These are phyloP conservation scores for Candida pseudocylindracea DNA, from an alignment of 1,139 yeast species.

Conservation along the genomic window DNA sequence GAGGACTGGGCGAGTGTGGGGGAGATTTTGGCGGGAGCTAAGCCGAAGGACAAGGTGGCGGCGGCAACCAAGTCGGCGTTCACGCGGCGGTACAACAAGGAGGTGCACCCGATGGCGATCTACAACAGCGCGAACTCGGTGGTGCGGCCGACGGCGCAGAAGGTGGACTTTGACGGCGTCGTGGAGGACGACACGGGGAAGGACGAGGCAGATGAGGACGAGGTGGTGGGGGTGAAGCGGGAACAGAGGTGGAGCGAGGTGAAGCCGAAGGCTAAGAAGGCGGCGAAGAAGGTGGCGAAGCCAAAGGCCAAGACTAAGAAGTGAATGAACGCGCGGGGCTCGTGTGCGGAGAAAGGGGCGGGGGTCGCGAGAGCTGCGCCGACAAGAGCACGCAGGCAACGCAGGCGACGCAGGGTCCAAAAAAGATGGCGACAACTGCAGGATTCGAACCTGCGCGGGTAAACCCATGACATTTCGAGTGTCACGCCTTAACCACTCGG, in stretches of 20 bases:
- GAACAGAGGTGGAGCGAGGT: conserved; percentile 21
- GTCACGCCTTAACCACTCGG: too few relatives aligned
- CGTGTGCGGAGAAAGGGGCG: neutral
- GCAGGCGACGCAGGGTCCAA: too few relatives aligned
- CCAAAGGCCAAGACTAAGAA: neutral
- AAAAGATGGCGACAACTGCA: conserved; percentile 1
- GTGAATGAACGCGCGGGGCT: neutral
- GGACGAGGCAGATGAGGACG: conserved; percentile 9
- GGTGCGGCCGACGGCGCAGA: conserved; percentile 13
- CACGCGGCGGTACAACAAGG: conserved; percentile 61
- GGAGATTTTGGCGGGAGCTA: too few relatives aligned
- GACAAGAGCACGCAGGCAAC: too few relatives aligned
- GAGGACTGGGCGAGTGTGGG: conserved; percentile 42
- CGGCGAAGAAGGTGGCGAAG: conserved; percentile 6
- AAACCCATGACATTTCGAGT: too few relatives aligned
- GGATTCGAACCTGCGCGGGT: conserved; percentile 1
- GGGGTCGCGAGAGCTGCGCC: too few relatives aligned
- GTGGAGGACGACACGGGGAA: conserved; percentile 32
- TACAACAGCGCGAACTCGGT: conserved; percentile 44
- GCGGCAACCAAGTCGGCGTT: conserved; percentile 64
- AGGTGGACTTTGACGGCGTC: conserved; percentile 36
- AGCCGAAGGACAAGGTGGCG: conserved; percentile 33
- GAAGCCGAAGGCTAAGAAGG: conserved; percentile 6
- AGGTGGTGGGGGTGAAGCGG: conserved; percentile 14
- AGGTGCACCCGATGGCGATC: conserved; percentile 70